Percentiles rank a stretch among this genome's conserved stretches.
Evolutionary conservation across 164 flowering plant species (phyloP).

Genomic region (Euptelea pleiosperma): DNA sequence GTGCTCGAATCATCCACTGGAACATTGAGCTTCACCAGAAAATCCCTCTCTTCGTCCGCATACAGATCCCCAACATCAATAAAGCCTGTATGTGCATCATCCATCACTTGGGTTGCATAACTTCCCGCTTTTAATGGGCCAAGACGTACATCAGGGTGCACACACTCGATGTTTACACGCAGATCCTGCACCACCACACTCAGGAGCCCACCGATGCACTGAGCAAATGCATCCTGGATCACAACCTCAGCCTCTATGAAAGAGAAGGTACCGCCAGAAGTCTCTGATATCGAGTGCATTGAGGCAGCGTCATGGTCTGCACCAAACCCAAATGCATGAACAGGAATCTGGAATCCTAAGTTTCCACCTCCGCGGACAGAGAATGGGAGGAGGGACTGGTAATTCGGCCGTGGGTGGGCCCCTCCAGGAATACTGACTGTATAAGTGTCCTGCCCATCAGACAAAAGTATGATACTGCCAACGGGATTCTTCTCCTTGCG

Average conservation of each 20-base stretch:
- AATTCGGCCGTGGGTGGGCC: constrained; percentile 28
- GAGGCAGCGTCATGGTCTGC: constrained; percentile 83
- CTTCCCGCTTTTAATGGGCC: constrained; percentile 74
- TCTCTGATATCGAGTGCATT: constrained; percentile 87
- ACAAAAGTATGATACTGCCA: constrained; percentile 70
- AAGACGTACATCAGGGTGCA: constrained; percentile 41
- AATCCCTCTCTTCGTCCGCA: constrained; percentile 94
- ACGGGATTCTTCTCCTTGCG: constrained; percentile 76
- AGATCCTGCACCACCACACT: constrained; percentile 85
- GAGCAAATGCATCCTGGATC: constrained; percentile 98
- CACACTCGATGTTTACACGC: constrained; percentile 49
- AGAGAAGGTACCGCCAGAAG: constrained; percentile 96
- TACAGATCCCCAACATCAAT: constrained; percentile 81
- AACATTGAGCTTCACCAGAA: constrained; percentile 54
- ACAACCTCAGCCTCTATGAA: constrained; percentile 82
- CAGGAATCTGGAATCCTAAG: constrained; percentile 56
- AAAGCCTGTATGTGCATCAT: constrained; percentile 38
- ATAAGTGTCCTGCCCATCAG: constrained; percentile 96
- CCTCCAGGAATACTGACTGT: constrained; percentile 34
- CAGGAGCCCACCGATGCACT: constrained; percentile 91
- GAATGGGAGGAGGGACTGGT: constrained; percentile 54
- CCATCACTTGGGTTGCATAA: constrained; percentile 37
- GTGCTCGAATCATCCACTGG: constrained; percentile 39
- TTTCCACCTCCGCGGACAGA: constrained; percentile 34
- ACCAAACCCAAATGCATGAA: constrained; percentile 94